phyloP scores from a whole-genome alignment of 1,284 basidiomycete species.

The Coniophora puteana region DNA sequence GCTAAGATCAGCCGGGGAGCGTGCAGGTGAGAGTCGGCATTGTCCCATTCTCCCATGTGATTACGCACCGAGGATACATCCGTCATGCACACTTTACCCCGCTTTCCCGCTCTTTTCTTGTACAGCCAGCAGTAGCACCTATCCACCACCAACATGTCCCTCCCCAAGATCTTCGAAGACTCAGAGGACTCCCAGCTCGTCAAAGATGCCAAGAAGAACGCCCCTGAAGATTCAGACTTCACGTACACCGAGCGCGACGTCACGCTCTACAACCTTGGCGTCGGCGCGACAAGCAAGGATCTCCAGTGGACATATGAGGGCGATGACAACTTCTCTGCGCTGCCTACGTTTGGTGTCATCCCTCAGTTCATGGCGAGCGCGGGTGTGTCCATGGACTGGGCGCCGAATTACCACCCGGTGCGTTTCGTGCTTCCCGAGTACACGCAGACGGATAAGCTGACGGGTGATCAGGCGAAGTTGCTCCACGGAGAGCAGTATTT shows the following conservation, averaged over 20 bases:
- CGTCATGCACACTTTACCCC: too few species aligned
- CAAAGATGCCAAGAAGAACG: slow-evolving; percentile 74
- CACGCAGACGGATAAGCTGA: slow-evolving; percentile 11
- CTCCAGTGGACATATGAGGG: slow-evolving; percentile 92
- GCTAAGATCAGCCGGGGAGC: too few species aligned
- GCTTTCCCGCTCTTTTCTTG: not conserved
- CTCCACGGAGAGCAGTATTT: slow-evolving; percentile 98
- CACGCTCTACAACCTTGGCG: slow-evolving; percentile 93
- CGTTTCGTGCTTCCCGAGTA: slow-evolving; percentile 18
- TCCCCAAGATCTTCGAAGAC: slow-evolving; percentile 61
- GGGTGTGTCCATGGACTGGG: slow-evolving; percentile 71
- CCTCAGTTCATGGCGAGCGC: slow-evolving; percentile 83
- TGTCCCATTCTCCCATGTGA: too few species aligned
- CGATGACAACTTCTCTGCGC: slow-evolving; percentile 79
- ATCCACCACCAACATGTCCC: slow-evolving; percentile 19
- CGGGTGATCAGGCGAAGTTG: slow-evolving; percentile 71
- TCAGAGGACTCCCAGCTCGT: slow-evolving; percentile 85
- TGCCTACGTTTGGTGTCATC: slow-evolving; percentile 95
- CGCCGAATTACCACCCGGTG: slow-evolving; percentile 94
- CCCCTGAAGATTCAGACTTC: slow-evolving; percentile 56
- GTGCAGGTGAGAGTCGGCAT: too few species aligned
- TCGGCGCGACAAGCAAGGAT: slow-evolving; percentile 94
- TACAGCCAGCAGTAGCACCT: too few species aligned
- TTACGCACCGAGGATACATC: too few species aligned
- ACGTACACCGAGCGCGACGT: slow-evolving; percentile 88